These are phyloP conservation scores for Lyophyllum atratum DNA, from an alignment of 768 basidiomycete genomes.

Conservation along the genomic window DNA sequence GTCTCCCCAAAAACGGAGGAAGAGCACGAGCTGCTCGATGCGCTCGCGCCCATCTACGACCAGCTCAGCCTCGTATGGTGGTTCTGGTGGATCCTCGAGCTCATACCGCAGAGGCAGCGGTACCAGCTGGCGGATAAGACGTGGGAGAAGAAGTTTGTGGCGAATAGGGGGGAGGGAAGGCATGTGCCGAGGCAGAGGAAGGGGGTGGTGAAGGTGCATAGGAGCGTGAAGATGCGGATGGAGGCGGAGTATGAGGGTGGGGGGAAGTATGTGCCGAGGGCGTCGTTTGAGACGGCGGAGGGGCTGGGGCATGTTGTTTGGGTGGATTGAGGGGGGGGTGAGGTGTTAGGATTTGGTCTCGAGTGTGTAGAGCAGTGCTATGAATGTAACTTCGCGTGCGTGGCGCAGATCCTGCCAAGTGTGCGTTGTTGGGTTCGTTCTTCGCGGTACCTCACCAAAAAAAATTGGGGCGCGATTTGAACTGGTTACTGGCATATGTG, in stretches of 20 bases:
- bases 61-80: constrained; percentile 38
- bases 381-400: no score
- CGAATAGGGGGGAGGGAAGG: constrained; percentile 41
- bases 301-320: constrained; percentile 18
- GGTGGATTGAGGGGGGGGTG: constrained; percentile 19
- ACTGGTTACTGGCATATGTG: no score
- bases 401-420: no score
- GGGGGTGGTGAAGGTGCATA: constrained; percentile 43
- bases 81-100: constrained; percentile 67
- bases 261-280: constrained; percentile 38
- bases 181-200: constrained; percentile 41
- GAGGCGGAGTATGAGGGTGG: constrained; percentile 43
- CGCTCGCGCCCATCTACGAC: constrained; percentile 50
- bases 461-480: no score
- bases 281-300: constrained; percentile 29
- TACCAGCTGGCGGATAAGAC: constrained; percentile 34
- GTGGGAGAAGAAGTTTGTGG: constrained; percentile 27
- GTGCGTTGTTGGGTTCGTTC: no score
- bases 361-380: no score
- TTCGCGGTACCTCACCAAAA: no score
- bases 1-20: constrained; percentile 37
- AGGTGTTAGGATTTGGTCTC: no score
- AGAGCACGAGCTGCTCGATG: constrained; percentile 54
- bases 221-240: constrained; percentile 55
- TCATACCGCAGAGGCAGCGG: constrained; percentile 38